Evolutionary conservation across 305 asterid species (phyloP), one percentile per base, ranked within the genome.

Genomic region (Andrographis paniculata): DNA sequence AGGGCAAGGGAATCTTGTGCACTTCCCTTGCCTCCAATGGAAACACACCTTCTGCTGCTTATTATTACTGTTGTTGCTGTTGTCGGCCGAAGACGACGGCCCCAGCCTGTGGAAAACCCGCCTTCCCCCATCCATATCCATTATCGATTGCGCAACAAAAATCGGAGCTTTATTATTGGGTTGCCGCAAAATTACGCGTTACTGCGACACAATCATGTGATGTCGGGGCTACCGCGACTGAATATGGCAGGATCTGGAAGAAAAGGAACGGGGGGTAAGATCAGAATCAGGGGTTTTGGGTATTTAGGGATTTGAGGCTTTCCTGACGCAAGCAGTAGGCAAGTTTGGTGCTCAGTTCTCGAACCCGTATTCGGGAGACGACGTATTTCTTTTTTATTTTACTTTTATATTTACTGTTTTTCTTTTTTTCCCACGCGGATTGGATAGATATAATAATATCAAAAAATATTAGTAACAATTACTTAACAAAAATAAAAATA

Each of bases 21-120:
- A 91, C 78, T 76, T 81, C 1, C 96, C 99, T 50, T 77, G 84
- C 50, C 81, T 68, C 99, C 99, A 86, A 62, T 70, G 60, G 59
- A 42, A 71, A 48, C 96, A 91, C 8, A 91, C 95, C 63, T 78
- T 86, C 49, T 56, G 85, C 58, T 80, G 86, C 65, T 61, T 65
- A 36, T 62, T 52, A 35, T n/a, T n/a, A n/a, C 16, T 59, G 42
- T 53, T 58, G 40, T 42, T 52, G 1, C 48, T 43, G 58, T 49
- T 71, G 21, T 78, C 73, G 48, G 30, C 54, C 47, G 82, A 66
- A 28, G 82, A 67, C 12, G 76, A 79, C 3, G 77, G 85, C 0
- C 95, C 94, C 3, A 79, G 65, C 31, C 95, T 65, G 15, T 75
- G 66, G 45, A 74, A 86, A 12, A 80, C 65, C 45, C 95, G 75